Conservation (phyloP, 73 alveolate genomes). For the Paramecium biaurelia region DNA sequence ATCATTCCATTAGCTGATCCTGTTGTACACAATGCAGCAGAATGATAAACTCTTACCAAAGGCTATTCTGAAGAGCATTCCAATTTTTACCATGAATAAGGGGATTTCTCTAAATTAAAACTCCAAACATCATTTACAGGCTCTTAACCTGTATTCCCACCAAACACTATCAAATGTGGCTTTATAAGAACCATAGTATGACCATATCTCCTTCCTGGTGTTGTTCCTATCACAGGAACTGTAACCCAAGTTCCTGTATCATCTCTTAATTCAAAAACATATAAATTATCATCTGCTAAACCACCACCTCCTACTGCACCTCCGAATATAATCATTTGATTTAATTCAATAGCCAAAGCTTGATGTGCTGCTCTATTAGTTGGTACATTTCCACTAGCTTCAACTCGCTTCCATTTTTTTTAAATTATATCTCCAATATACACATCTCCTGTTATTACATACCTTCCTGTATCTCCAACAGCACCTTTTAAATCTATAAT, state of each 20-base stretch:
- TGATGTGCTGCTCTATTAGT: conserved; percentile 68
- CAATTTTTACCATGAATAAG: conserved; percentile 87
- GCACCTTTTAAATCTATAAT: conserved; percentile 68
- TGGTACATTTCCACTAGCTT: conserved; percentile 71
- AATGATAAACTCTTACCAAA: conserved; percentile 94
- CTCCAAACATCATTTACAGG: conserved; percentile 94
- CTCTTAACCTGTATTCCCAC: conserved; percentile 96
- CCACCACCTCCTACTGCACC: conserved; percentile 99
- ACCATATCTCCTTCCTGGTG: conserved; percentile 99
- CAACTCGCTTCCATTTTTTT: conserved; percentile 80
- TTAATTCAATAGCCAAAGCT: conserved; percentile 65
- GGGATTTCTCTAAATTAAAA: conserved; percentile 86
- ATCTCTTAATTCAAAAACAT: conserved; percentile 84
- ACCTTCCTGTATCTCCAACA: conserved; percentile 94
- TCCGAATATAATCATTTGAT: conserved; percentile 92
- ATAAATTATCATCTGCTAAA: conserved; percentile 87
- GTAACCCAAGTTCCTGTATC: conserved; percentile 95
- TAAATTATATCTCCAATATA: conserved; percentile 79
- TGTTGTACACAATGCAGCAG: conserved; percentile 94
- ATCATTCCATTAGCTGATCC: conserved; percentile 99
- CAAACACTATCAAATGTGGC: conserved; percentile 93
- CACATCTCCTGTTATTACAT: conserved; percentile 98
- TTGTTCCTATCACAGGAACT: conserved; percentile 97
- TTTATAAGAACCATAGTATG: conserved; percentile 94
- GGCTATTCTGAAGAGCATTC: conserved; percentile 89